Base-by-base conservation (phyloP, 331 rosid genomes). In the Pyrus hybrid region DNA sequence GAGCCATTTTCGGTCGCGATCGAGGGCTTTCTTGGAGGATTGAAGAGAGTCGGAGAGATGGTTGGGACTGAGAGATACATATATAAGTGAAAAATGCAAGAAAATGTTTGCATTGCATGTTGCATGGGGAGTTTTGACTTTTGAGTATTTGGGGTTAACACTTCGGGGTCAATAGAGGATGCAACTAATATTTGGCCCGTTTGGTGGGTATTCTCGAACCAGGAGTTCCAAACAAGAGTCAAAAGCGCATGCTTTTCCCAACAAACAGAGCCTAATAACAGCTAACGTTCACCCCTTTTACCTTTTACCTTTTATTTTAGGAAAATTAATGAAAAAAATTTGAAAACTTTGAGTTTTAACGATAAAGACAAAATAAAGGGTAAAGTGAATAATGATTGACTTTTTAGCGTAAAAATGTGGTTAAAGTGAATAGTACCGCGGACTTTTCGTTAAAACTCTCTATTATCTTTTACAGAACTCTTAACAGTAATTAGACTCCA, bases 101-200 rank as follows among this genome's bases (percentile, higher is more conserved):
- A 69, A 30, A 72, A 29, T 5, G 49, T 28, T 65, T 58, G 63
- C 45, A 70, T 70, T 82, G 74, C 18, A 53, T 30, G 28, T 0
- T 43, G 49, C 49, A 12, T 43, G 49, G 0, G 49, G 16, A 43
- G 49, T 12, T 41, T 11, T 41, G 45, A 41, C 45, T 41, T 45
- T 88, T 74, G 88, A 82, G 81, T 83, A 66, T 33, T 71, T 79
- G 30, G 76, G 30, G 70, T 65, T 82, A 33, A 68, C 69, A 65
- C 13, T 4, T 45, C 17, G 76, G 57, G 81, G 99, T 92, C 99
- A 93, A 93, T 17, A 80, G 92, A 77, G 74, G 98, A 81, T 92
- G 89, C 97, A 94, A 94, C 99, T 83, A 94, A 87, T 41, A 78
- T 86, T 12, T 20, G 77, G 81, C 74, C 75, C 29, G 91, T 90